Evolutionary conservation across 2,329 filamentous ascomycete species (phyloP).

Genomic region (Coniochaeta ligniaria): DNA sequence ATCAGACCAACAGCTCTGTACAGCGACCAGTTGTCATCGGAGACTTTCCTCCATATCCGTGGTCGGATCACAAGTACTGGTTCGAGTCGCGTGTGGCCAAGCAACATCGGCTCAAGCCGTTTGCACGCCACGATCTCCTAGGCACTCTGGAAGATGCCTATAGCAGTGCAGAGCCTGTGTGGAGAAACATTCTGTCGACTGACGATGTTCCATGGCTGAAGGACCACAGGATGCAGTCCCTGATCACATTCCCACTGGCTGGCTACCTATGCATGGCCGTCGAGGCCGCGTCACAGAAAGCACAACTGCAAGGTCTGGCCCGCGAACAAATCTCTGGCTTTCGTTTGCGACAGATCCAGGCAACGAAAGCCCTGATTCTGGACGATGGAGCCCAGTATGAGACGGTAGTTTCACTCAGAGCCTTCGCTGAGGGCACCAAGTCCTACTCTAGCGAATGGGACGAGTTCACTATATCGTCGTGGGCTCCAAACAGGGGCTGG

Average conservation of each 20-base stretch:
- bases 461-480: conserved; percentile 22
- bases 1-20: conserved; percentile 17
- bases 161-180: conserved; percentile 24
- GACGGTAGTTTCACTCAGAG: conserved; percentile 14
- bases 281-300: conserved; percentile 14
- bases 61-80: conserved; percentile 23
- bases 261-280: conserved; percentile 33
- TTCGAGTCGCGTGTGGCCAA: conserved; percentile 20
- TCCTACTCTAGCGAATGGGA: conserved; percentile 13
- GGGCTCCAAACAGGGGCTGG: conserved; percentile 16
- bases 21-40: conserved; percentile 18
- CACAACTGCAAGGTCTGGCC: conserved; percentile 6
- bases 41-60: conserved; percentile 20
- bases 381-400: conserved; percentile 16
- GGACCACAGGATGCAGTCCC: conserved; percentile 39
- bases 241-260: conserved; percentile 36
- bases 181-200: conserved; percentile 27
- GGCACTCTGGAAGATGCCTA: conserved; percentile 23
- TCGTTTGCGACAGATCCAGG: conserved; percentile 15
- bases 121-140: conserved; percentile 24
- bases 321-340: conserved; percentile 9
- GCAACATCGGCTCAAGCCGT: conserved; percentile 24
- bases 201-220: conserved; percentile 36
- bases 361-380: conserved; percentile 21
- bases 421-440: conserved; percentile 9